These are phyloP conservation scores for Galeopsis tetrahit DNA, from an alignment of 257 asterid genomes.

Conservation along the genomic window DNA sequence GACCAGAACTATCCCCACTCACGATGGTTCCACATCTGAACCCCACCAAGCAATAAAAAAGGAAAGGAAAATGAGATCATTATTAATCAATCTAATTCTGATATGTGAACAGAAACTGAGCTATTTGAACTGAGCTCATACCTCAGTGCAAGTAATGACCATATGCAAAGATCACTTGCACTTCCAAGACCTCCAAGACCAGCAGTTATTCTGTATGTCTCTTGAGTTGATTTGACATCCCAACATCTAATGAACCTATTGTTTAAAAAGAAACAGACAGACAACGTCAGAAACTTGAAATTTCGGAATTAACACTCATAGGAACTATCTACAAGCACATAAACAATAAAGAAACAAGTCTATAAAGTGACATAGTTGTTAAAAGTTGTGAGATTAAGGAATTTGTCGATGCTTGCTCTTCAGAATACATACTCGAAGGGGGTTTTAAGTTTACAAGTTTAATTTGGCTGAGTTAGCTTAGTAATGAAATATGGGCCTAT, in stretches of 20 bases:
- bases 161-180: constrained; percentile 78
- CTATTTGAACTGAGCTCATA: constrained; percentile 41
- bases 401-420: not conserved
- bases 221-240: constrained; percentile 69
- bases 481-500: not conserved
- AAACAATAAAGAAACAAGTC: not conserved
- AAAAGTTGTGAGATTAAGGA: not conserved
- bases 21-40: constrained; percentile 82
- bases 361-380: not conserved
- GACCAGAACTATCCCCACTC: constrained; percentile 93
- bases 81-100: not conserved
- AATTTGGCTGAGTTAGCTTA: not conserved
- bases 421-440: not conserved
- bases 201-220: constrained; percentile 81
- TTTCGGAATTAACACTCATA: constrained; percentile 4
- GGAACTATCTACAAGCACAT: not conserved
- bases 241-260: constrained; percentile 84
- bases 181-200: constrained; percentile 76
- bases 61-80: not conserved
- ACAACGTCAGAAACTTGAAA: constrained; percentile 55
- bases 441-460: constrained; percentile 1
- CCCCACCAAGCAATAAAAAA: constrained; percentile 10
- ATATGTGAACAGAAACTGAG: not conserved
- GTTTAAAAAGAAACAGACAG: not conserved
- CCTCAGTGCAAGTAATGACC: constrained; percentile 89